Evolutionary conservation across 2,329 filamentous ascomycete genomes (phyloP), one percentile per base, ranked within the genome.

Genomic region (Elsinoe perseae): DNA sequence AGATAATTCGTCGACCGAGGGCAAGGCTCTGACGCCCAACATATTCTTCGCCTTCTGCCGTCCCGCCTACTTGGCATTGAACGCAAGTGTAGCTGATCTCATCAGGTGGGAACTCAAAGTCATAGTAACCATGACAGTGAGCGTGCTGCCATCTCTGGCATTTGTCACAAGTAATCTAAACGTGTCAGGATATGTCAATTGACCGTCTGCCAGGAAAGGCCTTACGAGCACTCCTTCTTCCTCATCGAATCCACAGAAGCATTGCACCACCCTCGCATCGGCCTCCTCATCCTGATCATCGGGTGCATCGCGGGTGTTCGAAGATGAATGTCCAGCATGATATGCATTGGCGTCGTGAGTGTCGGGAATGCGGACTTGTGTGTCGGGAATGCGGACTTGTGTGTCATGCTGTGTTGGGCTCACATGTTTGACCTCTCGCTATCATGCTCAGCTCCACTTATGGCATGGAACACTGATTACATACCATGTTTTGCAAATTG

Each of bases 371-470:
- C 20, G 20, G 7, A 28, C 34, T 12, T 34, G 38, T 16, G 52
- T 54, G n/a, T 54, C 52, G 16, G n/a, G 10, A 16, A 53, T 21
- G 27, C 48, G 48, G n/a, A 36, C n/a, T 34, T 53, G 48, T 9
- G 48, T 53, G 16, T 34, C 21, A 10, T n/a, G 21, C 30, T 54
- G 52, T 14, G 23, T 54, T 6, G 52, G 52, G 16, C 18, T 28
- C 14, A n/a, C 32, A 2, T 12, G 30, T 9, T 21, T 28, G 3
- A 30, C 2, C 6, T 30, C 27, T 20, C 18, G 16, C 30, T 53
- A 10, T 10, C 8, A 7, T 12, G 10, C 4, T 44, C n/a, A 44
- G 40, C 9, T 27, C 8, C 8, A 4, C 12, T 9, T 6, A 9
- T 36, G 4, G 5, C 9, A 36, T 6, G 12, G 9, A 36, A 12